Conservation (phyloP, 176 grass and related monocot genomes). For the Oryza officinalis region DNA sequence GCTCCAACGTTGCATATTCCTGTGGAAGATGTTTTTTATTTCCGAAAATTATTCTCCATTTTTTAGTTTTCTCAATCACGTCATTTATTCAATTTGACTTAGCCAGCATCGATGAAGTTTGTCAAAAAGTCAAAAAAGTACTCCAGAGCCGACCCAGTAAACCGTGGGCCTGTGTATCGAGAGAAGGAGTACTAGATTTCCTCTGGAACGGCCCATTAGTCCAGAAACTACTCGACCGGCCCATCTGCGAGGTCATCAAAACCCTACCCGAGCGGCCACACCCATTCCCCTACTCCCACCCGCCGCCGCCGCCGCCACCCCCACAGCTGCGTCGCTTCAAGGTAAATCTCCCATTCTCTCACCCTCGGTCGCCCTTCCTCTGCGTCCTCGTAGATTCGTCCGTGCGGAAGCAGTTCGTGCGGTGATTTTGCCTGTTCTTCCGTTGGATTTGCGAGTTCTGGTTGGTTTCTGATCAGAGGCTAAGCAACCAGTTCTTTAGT, state of each 20-base stretch:
- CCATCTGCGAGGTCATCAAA: slow-evolving; percentile 33
- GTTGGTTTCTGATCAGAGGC: slow-evolving; percentile 3
- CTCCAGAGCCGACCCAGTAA: too few relatives aligned
- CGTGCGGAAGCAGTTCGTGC: background rate
- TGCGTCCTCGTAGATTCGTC: background rate
- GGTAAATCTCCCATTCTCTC: slow-evolving; percentile 20
- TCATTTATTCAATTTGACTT: too few relatives aligned
- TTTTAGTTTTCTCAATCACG: background rate
- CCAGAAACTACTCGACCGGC: background rate
- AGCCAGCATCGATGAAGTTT: background rate
- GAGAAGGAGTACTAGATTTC: background rate
- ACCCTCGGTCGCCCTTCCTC: background rate
- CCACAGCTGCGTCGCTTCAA: background rate
- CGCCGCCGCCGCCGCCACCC: slow-evolving; percentile 22
- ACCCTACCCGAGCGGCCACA: slow-evolving; percentile 21
- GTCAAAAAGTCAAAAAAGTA: background rate
- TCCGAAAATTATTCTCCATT: background rate
- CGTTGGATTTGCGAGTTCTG: background rate
- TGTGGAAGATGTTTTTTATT: background rate
- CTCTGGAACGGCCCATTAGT: background rate
- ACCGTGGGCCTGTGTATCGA: background rate
- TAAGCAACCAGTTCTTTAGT: background rate
- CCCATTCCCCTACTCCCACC: background rate
- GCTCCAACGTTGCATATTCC: background rate
- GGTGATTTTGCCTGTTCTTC: background rate